A percentile compares a stretch with the other conserved stretches of the same genome.
phyloP scores from a whole-genome alignment of 352 stramenopile genomes.

The Globisporangium canariense region DNA sequence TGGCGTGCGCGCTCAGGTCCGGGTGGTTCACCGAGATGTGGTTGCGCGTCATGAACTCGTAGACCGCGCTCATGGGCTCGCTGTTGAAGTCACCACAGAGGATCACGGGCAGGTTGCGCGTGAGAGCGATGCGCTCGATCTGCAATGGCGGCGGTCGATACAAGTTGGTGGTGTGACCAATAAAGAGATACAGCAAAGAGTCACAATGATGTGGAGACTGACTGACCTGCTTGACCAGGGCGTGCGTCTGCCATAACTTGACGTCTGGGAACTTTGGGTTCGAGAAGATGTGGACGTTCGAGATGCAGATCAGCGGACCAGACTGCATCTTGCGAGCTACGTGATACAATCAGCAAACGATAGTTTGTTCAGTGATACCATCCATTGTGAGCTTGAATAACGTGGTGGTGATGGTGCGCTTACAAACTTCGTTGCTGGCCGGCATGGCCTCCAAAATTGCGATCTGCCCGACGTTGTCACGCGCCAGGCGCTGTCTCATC shows the following conservation, averaged over 20 bases:
- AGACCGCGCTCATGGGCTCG: constrained; percentile 94
- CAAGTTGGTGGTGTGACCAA: neutral
- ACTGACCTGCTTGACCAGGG: constrained; percentile 80
- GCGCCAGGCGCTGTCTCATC: constrained; percentile 89
- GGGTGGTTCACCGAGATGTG: constrained; percentile 86
- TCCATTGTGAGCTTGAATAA: too few species aligned
- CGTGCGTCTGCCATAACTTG: constrained; percentile 97
- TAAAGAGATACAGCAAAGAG: neutral
- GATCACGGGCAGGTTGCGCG: constrained; percentile 90
- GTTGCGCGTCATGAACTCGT: constrained; percentile 94
- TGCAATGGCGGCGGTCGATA: constrained; percentile 15
- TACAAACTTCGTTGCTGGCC: constrained; percentile 65
- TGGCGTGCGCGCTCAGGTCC: constrained; percentile 67
- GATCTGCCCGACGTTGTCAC: constrained; percentile 98
- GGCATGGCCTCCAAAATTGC: constrained; percentile 95
- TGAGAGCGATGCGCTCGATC: constrained; percentile 71
- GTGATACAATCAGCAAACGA: neutral
- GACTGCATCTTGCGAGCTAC: constrained; percentile 44
- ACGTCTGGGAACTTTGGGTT: constrained; percentile 99
- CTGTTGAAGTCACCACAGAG: constrained; percentile 99
- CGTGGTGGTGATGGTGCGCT: neutral
- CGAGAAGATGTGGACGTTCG: constrained; percentile 98
- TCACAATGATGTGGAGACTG: neutral
- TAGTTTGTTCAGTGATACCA: neutral
- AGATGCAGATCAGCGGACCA: constrained; percentile 89